phyloP scores from a whole-genome alignment of 23 red algal genomes.

The Gracilaria domingensis region DNA sequence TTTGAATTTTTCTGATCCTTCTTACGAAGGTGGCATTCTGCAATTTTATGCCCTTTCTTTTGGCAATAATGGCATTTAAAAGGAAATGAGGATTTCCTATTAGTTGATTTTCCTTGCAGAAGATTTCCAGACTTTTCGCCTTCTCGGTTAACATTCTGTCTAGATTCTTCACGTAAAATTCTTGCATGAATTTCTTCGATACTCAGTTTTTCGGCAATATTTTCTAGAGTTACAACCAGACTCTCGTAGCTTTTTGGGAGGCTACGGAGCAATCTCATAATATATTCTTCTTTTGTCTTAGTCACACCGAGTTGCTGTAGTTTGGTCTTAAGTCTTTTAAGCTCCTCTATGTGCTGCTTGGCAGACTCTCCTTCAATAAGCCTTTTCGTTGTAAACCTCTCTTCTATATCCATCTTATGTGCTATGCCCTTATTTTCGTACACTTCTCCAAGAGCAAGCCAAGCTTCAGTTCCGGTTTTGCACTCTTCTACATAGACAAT shows the following conservation, averaged over 20 bases:
- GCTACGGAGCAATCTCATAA: background rate
- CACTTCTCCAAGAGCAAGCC: too few species aligned
- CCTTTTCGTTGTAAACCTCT: background rate
- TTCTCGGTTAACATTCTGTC: background rate
- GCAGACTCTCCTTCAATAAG: background rate
- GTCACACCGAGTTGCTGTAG: background rate
- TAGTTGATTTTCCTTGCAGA: background rate
- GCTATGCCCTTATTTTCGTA: slow-evolving; percentile 1
- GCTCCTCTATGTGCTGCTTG: too few species aligned
- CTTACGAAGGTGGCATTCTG: slow-evolving; percentile 21
- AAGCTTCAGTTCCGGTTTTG: background rate
- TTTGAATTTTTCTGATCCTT: too few species aligned
- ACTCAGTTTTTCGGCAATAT: background rate
- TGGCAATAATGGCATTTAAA: slow-evolving; percentile 21
- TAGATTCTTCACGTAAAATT: slow-evolving; percentile 1
- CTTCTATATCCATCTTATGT: too few species aligned
- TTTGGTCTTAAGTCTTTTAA: too few species aligned
- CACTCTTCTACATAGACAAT: background rate
- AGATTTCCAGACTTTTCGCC: background rate
- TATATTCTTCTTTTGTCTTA: slow-evolving; percentile 3
- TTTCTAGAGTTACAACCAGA: background rate
- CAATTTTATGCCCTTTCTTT: slow-evolving; percentile 49
- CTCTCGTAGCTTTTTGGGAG: slow-evolving; percentile 4
- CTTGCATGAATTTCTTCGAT: too few species aligned
- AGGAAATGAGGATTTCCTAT: background rate